Base-by-base conservation (phyloP, 768 basidiomycete genomes). In the Pleurotus djamor region DNA sequence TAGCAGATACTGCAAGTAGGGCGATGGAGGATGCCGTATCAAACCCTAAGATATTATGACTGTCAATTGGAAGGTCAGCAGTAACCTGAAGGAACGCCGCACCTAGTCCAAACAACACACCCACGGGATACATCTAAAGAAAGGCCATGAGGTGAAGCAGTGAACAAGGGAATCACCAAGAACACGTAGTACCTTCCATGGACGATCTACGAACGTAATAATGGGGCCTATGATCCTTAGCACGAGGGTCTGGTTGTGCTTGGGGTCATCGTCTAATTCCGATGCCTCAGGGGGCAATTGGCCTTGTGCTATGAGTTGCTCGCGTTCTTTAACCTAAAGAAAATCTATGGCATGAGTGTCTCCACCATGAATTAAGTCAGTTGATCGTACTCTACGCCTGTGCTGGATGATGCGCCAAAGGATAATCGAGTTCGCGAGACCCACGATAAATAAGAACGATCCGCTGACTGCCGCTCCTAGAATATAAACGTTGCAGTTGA, bases 111-210 rank as follows among this genome's bases (percentile, higher is more conserved):
- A 95, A 96, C 14, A 96, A 79, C 1, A 95, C 76, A 4, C 94
- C 94, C 9, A 96, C 90, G 0, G 92, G 92, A 68, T 95, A 96
- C 92, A 96, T 94, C 91, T 91, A 54, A 7, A 34, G 36, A 21
- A 34, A 43, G 21, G 34, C 55, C n/a, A n/a, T n/a, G n/a, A n/a
- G n/a, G n/a, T n/a, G n/a, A n/a, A n/a, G n/a, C n/a, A n/a, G n/a
- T n/a, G n/a, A n/a, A n/a, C n/a, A n/a, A n/a, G n/a, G n/a, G n/a
- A n/a, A n/a, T n/a, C n/a, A n/a, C n/a, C n/a, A n/a, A n/a, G n/a
- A n/a, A n/a, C n/a, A n/a, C n/a, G n/a, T n/a, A n/a, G n/a, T 48
- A 88, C 89, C 81, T 96, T 97, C 94, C 94, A 96, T 2, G 92
- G 91, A 34, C 81, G 78, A 71, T 97, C 79, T 21, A 96, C 92